phyloP scores from a whole-genome alignment of 495 filamentous ascomycete genomes.

The Hyaloscypha bicolor region DNA sequence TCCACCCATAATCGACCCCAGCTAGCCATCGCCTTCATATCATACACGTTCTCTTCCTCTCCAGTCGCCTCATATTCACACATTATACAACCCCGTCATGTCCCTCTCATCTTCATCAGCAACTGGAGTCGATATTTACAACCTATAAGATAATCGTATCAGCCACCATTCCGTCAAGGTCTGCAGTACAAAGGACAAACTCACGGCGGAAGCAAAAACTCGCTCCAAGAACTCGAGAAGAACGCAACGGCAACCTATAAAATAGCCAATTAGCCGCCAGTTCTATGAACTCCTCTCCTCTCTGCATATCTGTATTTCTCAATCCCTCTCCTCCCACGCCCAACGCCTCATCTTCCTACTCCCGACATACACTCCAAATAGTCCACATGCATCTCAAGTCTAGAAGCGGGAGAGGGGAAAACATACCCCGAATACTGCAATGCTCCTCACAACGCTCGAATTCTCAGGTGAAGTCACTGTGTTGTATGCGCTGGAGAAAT shows the following conservation, averaged over 20 bases:
- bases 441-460: slow-evolving; percentile 69
- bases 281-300: not conserved
- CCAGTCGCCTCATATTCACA: slow-evolving; percentile 1
- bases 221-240: slow-evolving; percentile 73
- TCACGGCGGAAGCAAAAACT: slow-evolving; percentile 74
- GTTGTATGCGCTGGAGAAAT: slow-evolving; percentile 57
- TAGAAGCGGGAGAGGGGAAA: not conserved
- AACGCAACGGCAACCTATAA: slow-evolving; percentile 71
- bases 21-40: not conserved
- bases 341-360: not conserved
- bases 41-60: not conserved
- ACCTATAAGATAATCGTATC: slow-evolving; percentile 2
- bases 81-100: not conserved
- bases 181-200: slow-evolving; percentile 31
- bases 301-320: not conserved
- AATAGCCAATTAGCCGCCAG: slow-evolving; percentile 6
- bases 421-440: slow-evolving; percentile 75
- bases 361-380: not conserved
- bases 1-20: not conserved
- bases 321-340: not conserved
- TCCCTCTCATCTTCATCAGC: not conserved
- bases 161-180: slow-evolving; percentile 31
- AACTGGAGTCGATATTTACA: slow-evolving; percentile 8
- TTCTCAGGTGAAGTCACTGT: slow-evolving; percentile 73
- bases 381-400: not conserved